Percentiles rank a stretch among this genome's conserved stretches.
Conservation (phyloP, 257 asterid species). For the Fraxinus pennsylvanica region DNA sequence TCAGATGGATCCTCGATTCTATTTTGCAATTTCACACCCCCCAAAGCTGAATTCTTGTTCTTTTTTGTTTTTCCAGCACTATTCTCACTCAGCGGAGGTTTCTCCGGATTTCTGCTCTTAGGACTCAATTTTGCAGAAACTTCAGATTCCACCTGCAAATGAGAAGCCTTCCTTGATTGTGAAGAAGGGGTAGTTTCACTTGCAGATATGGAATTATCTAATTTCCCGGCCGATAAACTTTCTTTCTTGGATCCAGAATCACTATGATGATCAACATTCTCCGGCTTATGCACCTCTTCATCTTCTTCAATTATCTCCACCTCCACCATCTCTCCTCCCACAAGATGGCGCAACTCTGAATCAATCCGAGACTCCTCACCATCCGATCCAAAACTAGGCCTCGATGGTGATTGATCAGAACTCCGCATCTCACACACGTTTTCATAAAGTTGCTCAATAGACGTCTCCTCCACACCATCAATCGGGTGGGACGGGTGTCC, state of each 20-base stretch:
- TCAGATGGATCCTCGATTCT: conserved; percentile 55
- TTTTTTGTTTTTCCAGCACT: conserved; percentile 44
- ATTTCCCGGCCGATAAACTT: conserved; percentile 33
- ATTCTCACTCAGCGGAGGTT: conserved; percentile 48
- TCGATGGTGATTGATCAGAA: conserved; percentile 90
- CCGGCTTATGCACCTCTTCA: conserved; percentile 56
- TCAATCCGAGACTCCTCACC: conserved; percentile 91
- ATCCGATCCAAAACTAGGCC: conserved; percentile 86
- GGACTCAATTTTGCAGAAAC: conserved; percentile 56
- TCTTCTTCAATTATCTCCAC: conserved; percentile 83
- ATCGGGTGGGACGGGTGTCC: conserved; percentile 23
- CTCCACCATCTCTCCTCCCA: conserved; percentile 84
- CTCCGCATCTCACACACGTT: conserved; percentile 97
- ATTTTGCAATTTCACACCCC: conserved; percentile 45
- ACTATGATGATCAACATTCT: conserved; percentile 39
- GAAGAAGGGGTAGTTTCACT: conserved; percentile 33
- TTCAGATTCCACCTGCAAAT: conserved; percentile 45
- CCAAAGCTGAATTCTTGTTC: conserved; percentile 36
- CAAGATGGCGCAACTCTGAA: conserved; percentile 85
- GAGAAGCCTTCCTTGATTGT: conserved; percentile 45
- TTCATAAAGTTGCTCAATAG: conserved; percentile 85
- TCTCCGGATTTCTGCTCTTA: conserved; percentile 47
- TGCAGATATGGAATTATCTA: conserved; percentile 42
- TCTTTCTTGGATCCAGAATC: conserved; percentile 51
- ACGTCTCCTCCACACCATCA: conserved; percentile 58